These are phyloP conservation scores for Odontarrhena argentea DNA, from an alignment of 345 rosid species.

Conservation along the genomic window DNA sequence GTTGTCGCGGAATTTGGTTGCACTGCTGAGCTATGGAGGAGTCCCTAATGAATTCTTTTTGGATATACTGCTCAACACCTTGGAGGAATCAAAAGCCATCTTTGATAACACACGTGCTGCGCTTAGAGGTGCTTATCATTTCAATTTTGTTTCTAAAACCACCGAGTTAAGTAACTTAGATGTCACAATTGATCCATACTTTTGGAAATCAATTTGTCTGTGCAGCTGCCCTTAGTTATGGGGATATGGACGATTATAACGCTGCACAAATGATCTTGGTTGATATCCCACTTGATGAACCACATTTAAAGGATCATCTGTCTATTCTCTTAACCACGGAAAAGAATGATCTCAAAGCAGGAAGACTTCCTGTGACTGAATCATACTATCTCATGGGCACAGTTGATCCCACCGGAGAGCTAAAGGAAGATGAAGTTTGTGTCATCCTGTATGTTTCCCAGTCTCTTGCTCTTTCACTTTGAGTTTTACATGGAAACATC, in stretches of 20 bases:
- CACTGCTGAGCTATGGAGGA: conserved; percentile 76
- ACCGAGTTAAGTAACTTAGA: not conserved
- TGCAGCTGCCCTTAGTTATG: conserved; percentile 54
- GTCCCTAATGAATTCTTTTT: conserved; percentile 62
- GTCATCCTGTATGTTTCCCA: conserved; percentile 63
- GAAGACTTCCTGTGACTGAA: conserved; percentile 64
- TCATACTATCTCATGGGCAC: conserved; percentile 88
- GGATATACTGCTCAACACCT: conserved; percentile 48
- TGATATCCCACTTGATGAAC: conserved; percentile 74
- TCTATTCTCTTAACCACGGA: conserved; percentile 48
- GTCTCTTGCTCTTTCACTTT: conserved; percentile 5
- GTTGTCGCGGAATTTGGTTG: conserved; percentile 61
- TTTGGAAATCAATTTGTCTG: conserved; percentile 1
- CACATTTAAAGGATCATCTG: conserved; percentile 54
- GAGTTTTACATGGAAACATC: conserved; percentile 12
- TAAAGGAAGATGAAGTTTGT: conserved; percentile 73
- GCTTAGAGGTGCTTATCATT: conserved; percentile 50
- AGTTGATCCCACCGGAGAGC: conserved; percentile 69
- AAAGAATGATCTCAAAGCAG: conserved; percentile 56
- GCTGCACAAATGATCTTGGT: conserved; percentile 58
- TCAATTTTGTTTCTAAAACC: conserved; percentile 2
- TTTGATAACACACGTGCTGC: conserved; percentile 54
- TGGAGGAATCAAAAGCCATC: conserved; percentile 53
- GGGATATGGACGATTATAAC: conserved; percentile 54
- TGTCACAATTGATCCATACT: conserved; percentile 5